Evolutionary conservation across 768 basidiomycete genomes (phyloP), one percentile per base, ranked within the genome.

Genomic region (Boletellus ananiceps): DNA sequence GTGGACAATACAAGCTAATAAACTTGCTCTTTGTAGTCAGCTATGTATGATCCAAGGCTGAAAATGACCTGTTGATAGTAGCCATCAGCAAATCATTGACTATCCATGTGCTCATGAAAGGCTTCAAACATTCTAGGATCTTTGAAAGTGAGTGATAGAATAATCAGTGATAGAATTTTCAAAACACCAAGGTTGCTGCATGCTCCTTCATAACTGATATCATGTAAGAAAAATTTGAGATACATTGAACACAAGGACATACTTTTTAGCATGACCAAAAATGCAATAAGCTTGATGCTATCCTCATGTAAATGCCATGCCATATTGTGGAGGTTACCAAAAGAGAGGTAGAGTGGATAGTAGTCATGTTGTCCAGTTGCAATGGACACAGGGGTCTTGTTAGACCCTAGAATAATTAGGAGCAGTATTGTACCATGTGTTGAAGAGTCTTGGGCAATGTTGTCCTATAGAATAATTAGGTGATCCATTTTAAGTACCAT

Each of bases 71-170:
- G 31, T 0, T 54, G 54, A 44, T 52, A 69, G 44, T 67, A 59
- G 1, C 67, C 61, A 56, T 74, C 71, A 0, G 45, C 51, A 37
- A n/a, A n/a, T n/a, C n/a, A n/a, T n/a, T 40, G 4, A 72, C 55
- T 15, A 51, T 39, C 0, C 64, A 59, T 9, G 44, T 55, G 0
- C 53, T 54, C 71, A 72, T 71, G 3, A 36, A 46, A 0, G 59
- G 54, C 31, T 47, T 51, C 0, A 73, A 47, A 18, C 9, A 47
- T 54, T 49, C 18, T n/a, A 71, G 54, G 15, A 71, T 67, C 2
- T 41, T 0, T 50, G 39, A 35, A 1, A 53, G 16, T 16, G 52
- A 46, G 14, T 53, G 27, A 43, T 73, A 69, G 32, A 68, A 69
- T 0, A 71, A 51, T 25, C 68, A 62, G 1, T 55, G 48, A 3